phyloP scores from a whole-genome alignment of 345 rosid species.

The Brassica rapa region DNA sequence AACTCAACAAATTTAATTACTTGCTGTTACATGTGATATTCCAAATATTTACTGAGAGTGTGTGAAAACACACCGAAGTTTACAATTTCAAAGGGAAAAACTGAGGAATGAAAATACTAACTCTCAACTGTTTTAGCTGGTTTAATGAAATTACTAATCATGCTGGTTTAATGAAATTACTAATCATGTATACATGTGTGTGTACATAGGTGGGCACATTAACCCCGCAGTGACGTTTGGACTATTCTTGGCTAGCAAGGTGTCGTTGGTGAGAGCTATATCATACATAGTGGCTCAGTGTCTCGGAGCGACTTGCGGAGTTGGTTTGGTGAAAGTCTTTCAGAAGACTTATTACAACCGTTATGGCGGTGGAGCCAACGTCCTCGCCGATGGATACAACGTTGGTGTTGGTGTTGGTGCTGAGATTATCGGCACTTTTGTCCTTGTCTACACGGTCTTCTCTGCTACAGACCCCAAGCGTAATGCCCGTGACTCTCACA shows the following conservation, averaged over 20 bases:
- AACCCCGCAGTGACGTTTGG: conserved; percentile 93
- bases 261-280: conserved; percentile 66
- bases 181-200: not conserved
- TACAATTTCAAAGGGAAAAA: not conserved
- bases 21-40: not conserved
- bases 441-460: conserved; percentile 85
- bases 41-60: not conserved
- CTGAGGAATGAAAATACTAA: not conserved
- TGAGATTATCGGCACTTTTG: conserved; percentile 87
- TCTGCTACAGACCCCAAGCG: conserved; percentile 90
- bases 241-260: conserved; percentile 72
- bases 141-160: not conserved
- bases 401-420: conserved; percentile 65
- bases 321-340: conserved; percentile 71
- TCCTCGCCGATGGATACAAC: conserved; percentile 55
- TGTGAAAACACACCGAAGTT: not conserved
- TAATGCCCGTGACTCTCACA: conserved; percentile 84
- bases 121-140: not conserved
- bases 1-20: not conserved
- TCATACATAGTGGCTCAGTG: conserved; percentile 76
- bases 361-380: conserved; percentile 75
- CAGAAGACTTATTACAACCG: conserved; percentile 52
- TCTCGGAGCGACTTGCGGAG: conserved; percentile 81
- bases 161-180: conserved; percentile 3
- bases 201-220: conserved; percentile 78